Conservation (phyloP, 2,329 filamentous ascomycete species). For the Aspergillus sp. region DNA sequence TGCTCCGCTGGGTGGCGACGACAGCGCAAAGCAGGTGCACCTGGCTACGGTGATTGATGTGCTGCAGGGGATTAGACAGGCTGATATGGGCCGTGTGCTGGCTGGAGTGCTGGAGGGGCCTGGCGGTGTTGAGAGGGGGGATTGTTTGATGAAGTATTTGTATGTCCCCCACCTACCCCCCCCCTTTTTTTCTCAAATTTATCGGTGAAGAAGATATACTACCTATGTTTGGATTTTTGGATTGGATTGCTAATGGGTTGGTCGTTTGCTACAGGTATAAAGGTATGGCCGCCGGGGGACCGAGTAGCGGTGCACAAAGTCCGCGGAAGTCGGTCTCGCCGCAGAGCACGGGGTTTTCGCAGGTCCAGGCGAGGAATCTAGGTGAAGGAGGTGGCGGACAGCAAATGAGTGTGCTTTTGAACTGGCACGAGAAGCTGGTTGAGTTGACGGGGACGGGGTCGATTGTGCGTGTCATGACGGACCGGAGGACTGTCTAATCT, state of each 20-base stretch:
- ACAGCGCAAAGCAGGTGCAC: constrained; percentile 72
- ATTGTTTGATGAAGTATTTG: constrained; percentile 98
- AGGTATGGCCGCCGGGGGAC: constrained; percentile 65
- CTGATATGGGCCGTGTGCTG: constrained; percentile 89
- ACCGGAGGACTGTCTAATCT: constrained; percentile 78
- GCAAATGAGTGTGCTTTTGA: constrained; percentile 93
- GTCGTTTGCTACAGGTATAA: constrained; percentile 67
- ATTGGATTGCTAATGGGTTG: background rate
- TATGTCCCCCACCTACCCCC: constrained; percentile 50
- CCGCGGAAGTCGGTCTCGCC: constrained; percentile 62
- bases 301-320: constrained; percentile 44
- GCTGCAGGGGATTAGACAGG: constrained; percentile 91
- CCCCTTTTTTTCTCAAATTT: background rate
- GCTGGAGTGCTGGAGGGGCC: constrained; percentile 75
- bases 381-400: constrained; percentile 72
- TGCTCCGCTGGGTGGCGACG: constrained; percentile 65
- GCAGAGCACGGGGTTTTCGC: constrained; percentile 84
- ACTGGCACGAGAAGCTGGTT: constrained; percentile 98
- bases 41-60: constrained; percentile 88
- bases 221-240: background rate
- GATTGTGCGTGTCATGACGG: constrained; percentile 93
- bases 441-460: constrained; percentile 90
- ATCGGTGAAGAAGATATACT: too few species aligned
- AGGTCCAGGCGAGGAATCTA: constrained; percentile 62
- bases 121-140: constrained; percentile 79